phyloP scores from a whole-genome alignment of 306 rosid species.

The Arachis stenosperma region DNA sequence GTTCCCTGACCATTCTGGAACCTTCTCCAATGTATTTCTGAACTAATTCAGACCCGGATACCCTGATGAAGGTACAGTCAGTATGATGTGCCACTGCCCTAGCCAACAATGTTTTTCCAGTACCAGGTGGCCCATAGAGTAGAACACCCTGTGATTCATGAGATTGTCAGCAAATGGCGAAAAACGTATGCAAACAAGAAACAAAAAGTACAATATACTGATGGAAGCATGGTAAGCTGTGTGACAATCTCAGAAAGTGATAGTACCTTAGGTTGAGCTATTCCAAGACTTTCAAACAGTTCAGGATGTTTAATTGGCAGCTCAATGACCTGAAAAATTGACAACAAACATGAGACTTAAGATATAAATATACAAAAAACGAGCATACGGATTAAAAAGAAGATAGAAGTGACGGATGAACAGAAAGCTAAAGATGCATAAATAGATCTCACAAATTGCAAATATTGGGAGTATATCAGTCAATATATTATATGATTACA shows the following conservation, averaged over 20 bases:
- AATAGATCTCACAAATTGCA: background rate
- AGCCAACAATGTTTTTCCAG: conserved; percentile 96
- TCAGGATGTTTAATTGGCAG: conserved; percentile 99
- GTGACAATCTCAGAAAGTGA: background rate
- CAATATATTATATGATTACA: background rate
- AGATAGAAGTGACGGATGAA: background rate
- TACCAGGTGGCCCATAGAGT: conserved; percentile 97
- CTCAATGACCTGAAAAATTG: conserved; percentile 79
- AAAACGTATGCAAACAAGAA: conserved; percentile 6
- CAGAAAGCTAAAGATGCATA: conserved; percentile 2
- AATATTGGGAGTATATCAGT: conserved; percentile 22
- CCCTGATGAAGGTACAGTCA: conserved; percentile 98
- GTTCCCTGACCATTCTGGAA: conserved; percentile 98
- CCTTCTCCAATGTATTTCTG: conserved; percentile 99
- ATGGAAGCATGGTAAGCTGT: background rate
- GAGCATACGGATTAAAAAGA: conserved; percentile 4
- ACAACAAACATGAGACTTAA: conserved; percentile 9
- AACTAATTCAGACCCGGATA: conserved; percentile 96
- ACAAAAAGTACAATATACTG: background rate
- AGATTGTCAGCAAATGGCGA: conserved; percentile 34
- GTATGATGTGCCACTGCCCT: conserved; percentile 99
- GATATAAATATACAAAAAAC: background rate
- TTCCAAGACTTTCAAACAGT: conserved; percentile 98
- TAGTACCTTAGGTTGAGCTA: conserved; percentile 97
- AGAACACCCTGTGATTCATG: conserved; percentile 71